Evolutionary conservation across 2,329 filamentous ascomycete genomes (phyloP).

Genomic region (Plectosphaerella sp.): DNA sequence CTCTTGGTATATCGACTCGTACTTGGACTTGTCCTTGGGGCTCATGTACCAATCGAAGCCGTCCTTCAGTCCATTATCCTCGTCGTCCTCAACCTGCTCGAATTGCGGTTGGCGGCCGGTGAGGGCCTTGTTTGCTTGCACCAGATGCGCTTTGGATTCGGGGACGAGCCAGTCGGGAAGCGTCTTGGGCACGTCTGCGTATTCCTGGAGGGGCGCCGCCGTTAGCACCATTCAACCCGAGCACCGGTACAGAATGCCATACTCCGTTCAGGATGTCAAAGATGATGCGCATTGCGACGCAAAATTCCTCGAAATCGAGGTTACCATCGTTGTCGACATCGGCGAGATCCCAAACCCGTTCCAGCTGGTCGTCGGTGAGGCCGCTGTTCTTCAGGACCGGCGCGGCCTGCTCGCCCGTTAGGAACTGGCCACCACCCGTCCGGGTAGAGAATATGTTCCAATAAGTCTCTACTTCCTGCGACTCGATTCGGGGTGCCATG

Average conservation of each 20-base stretch:
- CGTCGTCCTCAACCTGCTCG: slow-evolving; percentile 78
- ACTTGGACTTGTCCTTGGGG: slow-evolving; percentile 84
- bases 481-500: slow-evolving; percentile 59
- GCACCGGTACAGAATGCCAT: slow-evolving; percentile 20
- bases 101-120: slow-evolving; percentile 77
- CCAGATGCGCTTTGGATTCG: slow-evolving; percentile 87
- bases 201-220: slow-evolving; percentile 58
- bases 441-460: slow-evolving; percentile 60
- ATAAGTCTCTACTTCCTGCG: slow-evolving; percentile 60
- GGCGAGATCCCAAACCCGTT: slow-evolving; percentile 93
- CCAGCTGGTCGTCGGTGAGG: slow-evolving; percentile 71
- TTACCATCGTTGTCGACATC: slow-evolving; percentile 97
- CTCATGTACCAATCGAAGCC: slow-evolving; percentile 99
- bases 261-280: slow-evolving; percentile 97
- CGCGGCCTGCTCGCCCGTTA: slow-evolving; percentile 58
- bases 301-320: slow-evolving; percentile 98
- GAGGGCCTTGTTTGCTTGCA: slow-evolving; percentile 77
- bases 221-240: background rate
- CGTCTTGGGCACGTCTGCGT: slow-evolving; percentile 76
- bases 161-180: slow-evolving; percentile 96
- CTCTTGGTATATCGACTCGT: slow-evolving; percentile 95
- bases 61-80: slow-evolving; percentile 84
- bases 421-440: slow-evolving; percentile 55
- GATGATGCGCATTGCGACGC: slow-evolving; percentile 96
- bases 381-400: slow-evolving; percentile 62